A percentile compares a stretch with the other conserved stretches of the same genome.
Conservation (phyloP, 2,329 filamentous ascomycete species). For the Colletotrichum trifolii region DNA sequence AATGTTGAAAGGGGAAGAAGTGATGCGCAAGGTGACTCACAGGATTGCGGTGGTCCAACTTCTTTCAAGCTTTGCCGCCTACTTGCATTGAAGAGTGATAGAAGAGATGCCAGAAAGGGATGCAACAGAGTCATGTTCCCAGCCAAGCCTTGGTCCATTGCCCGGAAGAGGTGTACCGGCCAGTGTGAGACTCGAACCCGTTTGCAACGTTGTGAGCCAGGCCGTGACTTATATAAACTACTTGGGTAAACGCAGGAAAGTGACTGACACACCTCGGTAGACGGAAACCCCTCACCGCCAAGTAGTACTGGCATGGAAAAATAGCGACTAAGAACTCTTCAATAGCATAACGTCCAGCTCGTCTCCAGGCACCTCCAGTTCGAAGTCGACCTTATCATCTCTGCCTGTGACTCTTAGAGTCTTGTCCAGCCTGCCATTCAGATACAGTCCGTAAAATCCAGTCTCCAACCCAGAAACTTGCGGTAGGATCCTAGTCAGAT, state of each 20-base stretch:
- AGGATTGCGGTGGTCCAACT: not conserved
- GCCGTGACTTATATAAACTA: too few relatives aligned
- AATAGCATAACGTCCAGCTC: not conserved
- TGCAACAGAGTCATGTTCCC: too few relatives aligned
- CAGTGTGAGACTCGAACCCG: too few relatives aligned
- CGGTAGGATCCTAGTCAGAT: not conserved
- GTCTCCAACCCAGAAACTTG: not conserved
- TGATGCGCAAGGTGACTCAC: not conserved
- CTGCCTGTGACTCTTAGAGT: fast-evolving
- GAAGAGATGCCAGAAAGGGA: too few relatives aligned
- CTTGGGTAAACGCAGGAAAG: fast-evolving
- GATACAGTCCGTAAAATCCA: not conserved
- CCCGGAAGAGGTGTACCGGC: too few relatives aligned
- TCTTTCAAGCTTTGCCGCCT: not conserved
- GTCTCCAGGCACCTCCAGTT: not conserved
- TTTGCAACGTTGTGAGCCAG: too few relatives aligned
- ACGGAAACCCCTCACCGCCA: too few relatives aligned
- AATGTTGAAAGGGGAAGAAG: not conserved
- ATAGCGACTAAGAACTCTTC: not conserved
- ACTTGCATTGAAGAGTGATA: too few relatives aligned
- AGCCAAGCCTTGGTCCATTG: too few relatives aligned
- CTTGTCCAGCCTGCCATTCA: not conserved
- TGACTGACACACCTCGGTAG: too few relatives aligned
- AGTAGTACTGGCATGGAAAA: not conserved
- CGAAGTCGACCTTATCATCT: not conserved